A percentile compares a stretch with the other conserved stretches of the same genome.
Conservation (phyloP, 306 rosid genomes). For the Leucaena leucocephala region DNA sequence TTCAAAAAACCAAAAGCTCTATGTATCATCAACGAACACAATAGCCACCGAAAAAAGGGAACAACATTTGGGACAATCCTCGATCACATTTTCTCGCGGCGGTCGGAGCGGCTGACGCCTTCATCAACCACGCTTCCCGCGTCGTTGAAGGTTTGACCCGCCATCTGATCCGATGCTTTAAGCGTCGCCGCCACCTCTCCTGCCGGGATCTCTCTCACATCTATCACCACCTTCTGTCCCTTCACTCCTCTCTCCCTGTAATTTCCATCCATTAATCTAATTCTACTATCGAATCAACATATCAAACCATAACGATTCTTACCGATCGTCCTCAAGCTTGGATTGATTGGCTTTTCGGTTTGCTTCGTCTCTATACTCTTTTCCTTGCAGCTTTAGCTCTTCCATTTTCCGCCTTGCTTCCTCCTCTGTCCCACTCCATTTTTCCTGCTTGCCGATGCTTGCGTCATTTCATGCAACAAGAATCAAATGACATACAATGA, state of each 20-base stretch:
- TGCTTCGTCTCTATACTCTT: conserved; percentile 34
- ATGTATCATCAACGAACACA: background rate
- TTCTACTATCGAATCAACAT: background rate
- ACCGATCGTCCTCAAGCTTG: conserved; percentile 27
- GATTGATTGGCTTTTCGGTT: background rate
- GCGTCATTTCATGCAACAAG: background rate
- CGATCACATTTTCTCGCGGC: conserved; percentile 56
- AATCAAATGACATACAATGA: background rate
- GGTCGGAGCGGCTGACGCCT: conserved; percentile 47
- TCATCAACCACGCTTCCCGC: conserved; percentile 50
- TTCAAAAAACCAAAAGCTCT: background rate
- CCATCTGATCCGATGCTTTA: conserved; percentile 43
- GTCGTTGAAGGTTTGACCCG: conserved; percentile 49
- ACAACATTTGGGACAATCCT: background rate
- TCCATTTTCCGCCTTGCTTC: conserved; percentile 54
- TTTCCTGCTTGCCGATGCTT: conserved; percentile 44
- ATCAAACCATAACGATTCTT: background rate
- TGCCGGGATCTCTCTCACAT: conserved; percentile 52
- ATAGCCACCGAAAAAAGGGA: background rate
- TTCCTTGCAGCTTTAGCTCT: conserved; percentile 47
- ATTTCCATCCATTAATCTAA: background rate
- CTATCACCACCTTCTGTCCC: conserved; percentile 38
- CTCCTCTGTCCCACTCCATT: conserved; percentile 49
- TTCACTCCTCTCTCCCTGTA: background rate
- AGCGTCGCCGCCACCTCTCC: conserved; percentile 55